Base-by-base conservation (phyloP, 164 flowering plant genomes). In the Stephania cephalantha region DNA sequence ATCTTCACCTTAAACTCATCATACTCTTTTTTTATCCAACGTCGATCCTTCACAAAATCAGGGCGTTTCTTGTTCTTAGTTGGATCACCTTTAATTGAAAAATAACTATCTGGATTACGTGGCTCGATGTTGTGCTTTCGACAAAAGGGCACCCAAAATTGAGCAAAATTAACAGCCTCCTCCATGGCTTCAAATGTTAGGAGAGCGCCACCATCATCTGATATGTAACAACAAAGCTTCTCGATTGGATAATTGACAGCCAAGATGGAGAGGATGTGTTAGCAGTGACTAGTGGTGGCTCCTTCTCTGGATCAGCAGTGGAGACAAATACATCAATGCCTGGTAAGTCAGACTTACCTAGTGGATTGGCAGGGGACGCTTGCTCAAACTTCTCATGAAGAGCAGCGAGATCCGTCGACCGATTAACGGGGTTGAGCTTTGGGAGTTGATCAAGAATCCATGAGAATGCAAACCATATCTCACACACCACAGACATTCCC, bases 381-480 rank as follows among this genome's bases (percentile, higher is more conserved):
- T 83, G 75, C 78, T 94, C 98, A 73, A 94, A 94, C 76, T 90
- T 91, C 74, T 91, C 94, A 73, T 85, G 84, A 29, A 94, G 73
- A 61, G 88, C 88, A 22, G 78, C 77, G 45, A 91, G 92, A 77
- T 94, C 97, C 66, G 90, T 84, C 6, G 82, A 76, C 2, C 97
- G 95, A 77, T 89, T 90, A 15, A 90, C 73, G 0, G 98, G 98
- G 71, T 84, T 84, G 58, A 94, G 86, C 83, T 92, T 94, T 13
- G 98, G 98, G 7, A 94, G 89, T 85, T 92, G 97, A 68, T 94
- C 98, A 8, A 94, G 94, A 4, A 94, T 78, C 98, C 98, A 92
- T 12, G 98, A 92, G 83, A 94, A 91, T 31, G 93, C 93, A 80
- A 94, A 92, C 98, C 98, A 94, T 11, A 92, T 48, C 81, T 94